A percentile compares a stretch with the other conserved stretches of the same genome.
These are phyloP conservation scores for Juglanconis sp. DNA, from an alignment of 2,329 filamentous ascomycete species.

Conservation along the genomic window DNA sequence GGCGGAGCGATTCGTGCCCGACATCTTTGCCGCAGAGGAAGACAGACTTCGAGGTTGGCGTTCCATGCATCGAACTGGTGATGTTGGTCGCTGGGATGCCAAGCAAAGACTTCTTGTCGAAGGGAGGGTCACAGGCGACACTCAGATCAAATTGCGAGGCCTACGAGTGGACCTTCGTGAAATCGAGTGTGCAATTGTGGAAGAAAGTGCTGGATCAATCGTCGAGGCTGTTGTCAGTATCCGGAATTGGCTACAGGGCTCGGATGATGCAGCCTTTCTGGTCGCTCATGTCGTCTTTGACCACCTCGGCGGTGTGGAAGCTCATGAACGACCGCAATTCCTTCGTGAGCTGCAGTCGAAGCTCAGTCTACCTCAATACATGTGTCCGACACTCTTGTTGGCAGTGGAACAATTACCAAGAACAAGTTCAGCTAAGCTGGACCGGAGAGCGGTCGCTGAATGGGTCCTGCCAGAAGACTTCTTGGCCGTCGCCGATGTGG, in stretches of 20 bases:
- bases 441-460: not conserved
- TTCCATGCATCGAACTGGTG: slow-evolving; percentile 38
- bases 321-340: slow-evolving; percentile 28
- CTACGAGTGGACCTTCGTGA: slow-evolving; percentile 33
- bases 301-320: slow-evolving; percentile 21
- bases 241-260: too few species aligned
- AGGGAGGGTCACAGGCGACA: slow-evolving; percentile 39
- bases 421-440: not conserved
- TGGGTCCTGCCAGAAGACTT: too few species aligned
- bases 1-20: slow-evolving; percentile 4
- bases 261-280: too few species aligned
- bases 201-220: not conserved
- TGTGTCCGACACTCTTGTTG: slow-evolving; percentile 35
- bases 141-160: slow-evolving; percentile 40
- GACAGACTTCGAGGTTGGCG: slow-evolving; percentile 17
- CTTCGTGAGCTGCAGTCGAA: too few species aligned
- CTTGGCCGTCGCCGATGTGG: too few species aligned
- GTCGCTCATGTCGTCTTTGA: not conserved
- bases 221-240: not conserved
- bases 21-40: slow-evolving; percentile 13
- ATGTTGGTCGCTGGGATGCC: slow-evolving; percentile 30
- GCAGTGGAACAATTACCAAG: slow-evolving; percentile 31
- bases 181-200: not conserved
- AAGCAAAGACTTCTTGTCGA: slow-evolving; percentile 33
- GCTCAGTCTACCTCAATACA: slow-evolving; percentile 2